A percentile compares a stretch with the other conserved stretches of the same genome.
These are phyloP conservation scores for Candida dajiaensis DNA, from an alignment of 805 yeast genomes.

Conservation along the genomic window DNA sequence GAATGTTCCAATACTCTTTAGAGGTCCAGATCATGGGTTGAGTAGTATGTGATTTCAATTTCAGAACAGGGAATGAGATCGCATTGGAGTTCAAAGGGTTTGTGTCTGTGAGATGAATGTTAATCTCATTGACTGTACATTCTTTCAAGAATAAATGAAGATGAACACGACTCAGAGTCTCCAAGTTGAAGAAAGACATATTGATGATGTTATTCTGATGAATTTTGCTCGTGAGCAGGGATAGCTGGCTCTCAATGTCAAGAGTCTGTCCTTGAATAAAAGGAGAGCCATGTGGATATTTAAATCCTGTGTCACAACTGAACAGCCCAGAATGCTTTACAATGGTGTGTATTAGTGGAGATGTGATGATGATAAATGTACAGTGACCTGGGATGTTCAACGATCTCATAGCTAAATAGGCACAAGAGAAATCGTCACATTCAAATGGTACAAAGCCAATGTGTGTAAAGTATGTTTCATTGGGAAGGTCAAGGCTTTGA, in stretches of 20 bases:
- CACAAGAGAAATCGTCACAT: too few species aligned
- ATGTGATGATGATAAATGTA: neutral
- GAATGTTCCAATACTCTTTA: neutral
- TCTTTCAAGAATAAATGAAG: neutral
- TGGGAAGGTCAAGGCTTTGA: neutral
- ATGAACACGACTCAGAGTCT: neutral
- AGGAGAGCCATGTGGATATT: neutral
- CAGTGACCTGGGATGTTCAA: neutral
- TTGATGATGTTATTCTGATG: neutral
- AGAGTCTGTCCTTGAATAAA: neutral
- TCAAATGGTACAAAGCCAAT: too few species aligned
- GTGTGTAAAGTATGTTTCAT: too few species aligned
- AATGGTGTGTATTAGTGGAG: neutral
- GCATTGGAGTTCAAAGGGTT: neutral
- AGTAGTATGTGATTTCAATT: neutral
- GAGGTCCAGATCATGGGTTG: neutral
- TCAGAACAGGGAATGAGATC: neutral
- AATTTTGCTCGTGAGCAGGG: neutral
- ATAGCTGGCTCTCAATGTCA: neutral
- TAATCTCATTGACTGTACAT: neutral
- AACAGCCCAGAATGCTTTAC: neutral
- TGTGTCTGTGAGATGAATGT: neutral
- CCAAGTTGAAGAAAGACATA: neutral
- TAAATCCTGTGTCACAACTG: neutral
- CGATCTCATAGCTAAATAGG: too few species aligned